Base-by-base conservation (phyloP, 2,329 filamentous ascomycete species). In the Aureobasidium melanogenum region DNA sequence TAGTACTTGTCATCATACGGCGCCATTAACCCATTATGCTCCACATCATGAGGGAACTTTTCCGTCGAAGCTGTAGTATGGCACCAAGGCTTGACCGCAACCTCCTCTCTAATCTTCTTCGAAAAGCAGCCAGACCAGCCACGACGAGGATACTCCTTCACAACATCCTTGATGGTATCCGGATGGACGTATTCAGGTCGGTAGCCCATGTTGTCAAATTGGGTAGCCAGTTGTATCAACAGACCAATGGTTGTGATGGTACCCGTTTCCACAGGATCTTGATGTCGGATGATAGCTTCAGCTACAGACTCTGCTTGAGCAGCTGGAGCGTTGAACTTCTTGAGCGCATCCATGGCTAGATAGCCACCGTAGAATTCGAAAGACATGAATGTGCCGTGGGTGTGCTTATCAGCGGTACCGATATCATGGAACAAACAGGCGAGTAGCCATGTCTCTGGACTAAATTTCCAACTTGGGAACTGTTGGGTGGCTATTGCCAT, bases 361-460 rank as follows among this genome's bases (percentile, higher is more conserved):
- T 85, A 72, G 0, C 79, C 87, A 38, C 87, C 87, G 66, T 83
- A 83, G 67, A 88, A 88, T 66, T 91, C 88, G 69, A 91, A 91
- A 5, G 84, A 88, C 68, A 91, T 76, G 30, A 78, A 78, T 0
- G 87, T 89, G 0, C 76, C 72, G 0, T 73, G 68, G 22, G 87
- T 72, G 69, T 87, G 82, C 19, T 79, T 75, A 5, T 77, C 70
- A 0, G 85, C 84, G 0, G 85, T 88, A 19, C 87, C 88, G 63
- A 91, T 87, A 72, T 91, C 88, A 70, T 92, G 88, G 2, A 92
- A 79, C 1, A 91, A 77, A 63, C 82, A 85, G 0, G 86, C 79
- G 0, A 91, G 72, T 52, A 86, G 84, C 70, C 81, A 86, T 1
- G 81, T 83, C 66, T 83, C 80, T 73, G 71, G 34, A 71, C 43